Conservation (phyloP, 768 basidiomycete species). For the Aureoboletus auriporus region DNA sequence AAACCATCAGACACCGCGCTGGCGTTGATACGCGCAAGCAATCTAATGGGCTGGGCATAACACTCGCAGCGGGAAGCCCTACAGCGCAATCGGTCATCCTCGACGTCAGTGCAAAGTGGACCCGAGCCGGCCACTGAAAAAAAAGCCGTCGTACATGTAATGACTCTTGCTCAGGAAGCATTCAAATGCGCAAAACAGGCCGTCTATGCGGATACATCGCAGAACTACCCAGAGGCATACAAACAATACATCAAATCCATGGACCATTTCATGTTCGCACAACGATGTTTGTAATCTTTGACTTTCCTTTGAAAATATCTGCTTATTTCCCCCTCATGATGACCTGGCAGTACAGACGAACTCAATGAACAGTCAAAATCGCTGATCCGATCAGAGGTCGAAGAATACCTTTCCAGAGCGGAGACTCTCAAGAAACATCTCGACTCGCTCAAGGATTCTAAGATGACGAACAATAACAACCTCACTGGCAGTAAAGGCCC, state of each 20-base stretch:
- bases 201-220: slow-evolving; percentile 83
- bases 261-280: slow-evolving; percentile 96
- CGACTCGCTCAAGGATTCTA: slow-evolving; percentile 5
- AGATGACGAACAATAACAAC: neutral
- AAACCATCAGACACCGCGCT: slow-evolving; percentile 4
- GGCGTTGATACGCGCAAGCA: neutral
- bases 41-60: neutral
- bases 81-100: slow-evolving; percentile 11
- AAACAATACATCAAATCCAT: slow-evolving; percentile 88
- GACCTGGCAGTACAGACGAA: slow-evolving; percentile 42
- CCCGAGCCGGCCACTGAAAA: neutral
- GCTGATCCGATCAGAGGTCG: slow-evolving; percentile 80
- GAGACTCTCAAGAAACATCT: slow-evolving; percentile 87
- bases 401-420: slow-evolving; percentile 84
- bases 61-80: neutral
- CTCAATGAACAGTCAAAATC: slow-evolving; percentile 87
- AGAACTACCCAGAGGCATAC: slow-evolving; percentile 92
- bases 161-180: slow-evolving; percentile 46
- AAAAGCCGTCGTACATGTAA: neutral
- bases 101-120: slow-evolving; percentile 8
- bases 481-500: neutral
- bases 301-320: neutral
- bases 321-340: slow-evolving; percentile 3
- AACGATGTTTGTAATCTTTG: slow-evolving; percentile 61
- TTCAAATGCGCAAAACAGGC: slow-evolving; percentile 87